A percentile compares a stretch with the other conserved stretches of the same genome.
Conservation (phyloP, 2,329 filamentous ascomycete species). For the Xylariales sp. region DNA sequence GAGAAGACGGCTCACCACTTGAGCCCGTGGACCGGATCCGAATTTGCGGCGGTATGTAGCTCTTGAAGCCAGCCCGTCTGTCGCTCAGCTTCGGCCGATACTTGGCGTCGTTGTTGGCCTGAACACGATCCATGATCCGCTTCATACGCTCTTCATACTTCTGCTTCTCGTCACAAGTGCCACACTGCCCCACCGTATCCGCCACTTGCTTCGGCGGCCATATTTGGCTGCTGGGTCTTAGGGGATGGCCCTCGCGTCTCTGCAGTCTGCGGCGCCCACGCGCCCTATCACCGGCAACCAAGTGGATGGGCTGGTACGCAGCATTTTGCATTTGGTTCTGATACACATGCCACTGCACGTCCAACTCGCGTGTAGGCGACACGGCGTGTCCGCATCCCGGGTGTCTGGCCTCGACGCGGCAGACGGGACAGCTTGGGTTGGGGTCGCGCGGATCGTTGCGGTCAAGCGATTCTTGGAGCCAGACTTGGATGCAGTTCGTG, state of each 20-base stretch:
- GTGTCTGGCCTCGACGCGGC: slow-evolving; percentile 29
- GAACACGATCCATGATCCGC: slow-evolving; percentile 8
- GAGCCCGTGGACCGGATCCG: not conserved
- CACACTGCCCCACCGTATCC: slow-evolving; percentile 24
- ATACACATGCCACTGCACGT: slow-evolving; percentile 5
- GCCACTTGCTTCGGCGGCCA: slow-evolving; percentile 11
- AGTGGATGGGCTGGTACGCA: not conserved
- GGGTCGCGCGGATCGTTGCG: slow-evolving; percentile 23
- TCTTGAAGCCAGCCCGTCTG: slow-evolving; percentile 5
- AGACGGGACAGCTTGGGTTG: slow-evolving; percentile 34
- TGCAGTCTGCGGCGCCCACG: slow-evolving; percentile 19
- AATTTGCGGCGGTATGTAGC: slow-evolving; percentile 1
- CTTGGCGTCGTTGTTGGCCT: not conserved
- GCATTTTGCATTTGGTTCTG: slow-evolving; percentile 5
- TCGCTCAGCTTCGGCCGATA: not conserved
- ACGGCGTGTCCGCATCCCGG: slow-evolving; percentile 25
- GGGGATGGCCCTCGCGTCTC: slow-evolving; percentile 17
- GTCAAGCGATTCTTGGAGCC: slow-evolving; percentile 32
- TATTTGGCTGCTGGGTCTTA: slow-evolving; percentile 12
- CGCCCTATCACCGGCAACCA: not conserved
- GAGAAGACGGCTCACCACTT: not conserved
- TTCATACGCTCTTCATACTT: slow-evolving; percentile 17
- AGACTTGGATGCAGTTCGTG: slow-evolving; percentile 37
- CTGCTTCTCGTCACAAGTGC: slow-evolving; percentile 19
- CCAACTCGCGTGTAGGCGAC: slow-evolving; percentile 13